These are phyloP conservation scores for Penicillium sp. DNA, from an alignment of 2,329 filamentous ascomycete genomes.

Conservation along the genomic window DNA sequence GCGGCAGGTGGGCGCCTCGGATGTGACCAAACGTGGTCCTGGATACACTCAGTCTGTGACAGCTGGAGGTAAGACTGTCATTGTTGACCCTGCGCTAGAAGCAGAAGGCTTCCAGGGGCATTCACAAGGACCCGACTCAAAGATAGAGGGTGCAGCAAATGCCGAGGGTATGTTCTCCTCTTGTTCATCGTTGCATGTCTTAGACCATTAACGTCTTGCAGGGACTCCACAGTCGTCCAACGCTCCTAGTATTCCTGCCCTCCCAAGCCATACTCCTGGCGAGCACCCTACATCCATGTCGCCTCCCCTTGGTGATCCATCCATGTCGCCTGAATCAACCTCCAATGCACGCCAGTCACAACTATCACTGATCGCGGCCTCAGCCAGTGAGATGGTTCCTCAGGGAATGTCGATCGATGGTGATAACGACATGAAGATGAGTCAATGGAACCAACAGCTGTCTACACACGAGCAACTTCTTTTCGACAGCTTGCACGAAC, in stretches of 20 bases:
- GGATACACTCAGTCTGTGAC: slow-evolving; percentile 42
- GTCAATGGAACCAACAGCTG: slow-evolving; percentile 37
- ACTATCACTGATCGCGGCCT: slow-evolving; percentile 48
- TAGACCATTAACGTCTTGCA: slow-evolving; percentile 21
- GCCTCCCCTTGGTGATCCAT: slow-evolving; percentile 33
- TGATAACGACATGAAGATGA: slow-evolving; percentile 35
- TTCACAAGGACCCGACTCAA: slow-evolving; percentile 24
- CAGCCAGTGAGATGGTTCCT: slow-evolving; percentile 48
- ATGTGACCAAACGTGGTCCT: slow-evolving; percentile 46
- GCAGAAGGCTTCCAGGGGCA: slow-evolving; percentile 41
- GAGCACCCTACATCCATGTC: slow-evolving; percentile 38
- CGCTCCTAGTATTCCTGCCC: slow-evolving; percentile 32
- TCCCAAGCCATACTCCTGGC: slow-evolving; percentile 31
- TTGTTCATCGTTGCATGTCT: background rate
- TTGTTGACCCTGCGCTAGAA: slow-evolving; percentile 46
- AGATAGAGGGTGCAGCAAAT: slow-evolving; percentile 15
- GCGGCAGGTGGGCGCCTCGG: slow-evolving; percentile 64
- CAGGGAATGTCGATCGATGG: slow-evolving; percentile 39
- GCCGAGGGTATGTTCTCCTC: slow-evolving; percentile 12
- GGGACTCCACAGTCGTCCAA: slow-evolving; percentile 33
- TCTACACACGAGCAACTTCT: slow-evolving; percentile 41
- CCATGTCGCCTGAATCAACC: slow-evolving; percentile 37
- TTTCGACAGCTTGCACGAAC: slow-evolving; percentile 42
- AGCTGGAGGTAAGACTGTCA: slow-evolving; percentile 42
- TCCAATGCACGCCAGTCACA: slow-evolving; percentile 43